A percentile compares a stretch with the other conserved stretches of the same genome.
phyloP scores from a whole-genome alignment of 805 yeast genomes.

The Metschnikowia gruessii region DNA sequence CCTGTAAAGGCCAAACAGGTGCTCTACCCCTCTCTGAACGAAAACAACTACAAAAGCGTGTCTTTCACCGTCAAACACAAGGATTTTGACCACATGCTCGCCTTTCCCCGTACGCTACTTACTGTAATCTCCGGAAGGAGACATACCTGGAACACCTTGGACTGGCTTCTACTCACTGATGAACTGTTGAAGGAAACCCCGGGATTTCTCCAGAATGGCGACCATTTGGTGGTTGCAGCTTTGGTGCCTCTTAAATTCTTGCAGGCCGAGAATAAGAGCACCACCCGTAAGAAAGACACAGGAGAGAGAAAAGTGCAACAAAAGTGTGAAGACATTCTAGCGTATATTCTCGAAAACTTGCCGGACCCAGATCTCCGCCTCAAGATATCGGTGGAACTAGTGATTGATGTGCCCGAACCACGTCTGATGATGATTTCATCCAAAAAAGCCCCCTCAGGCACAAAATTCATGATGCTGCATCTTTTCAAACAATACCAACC shows the following conservation, averaged over 20 bases:
- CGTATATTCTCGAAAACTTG: slow-evolving; percentile 20
- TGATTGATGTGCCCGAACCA: slow-evolving; percentile 22
- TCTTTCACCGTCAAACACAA: slow-evolving; percentile 46
- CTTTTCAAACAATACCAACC: slow-evolving; percentile 43
- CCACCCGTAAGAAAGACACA: slow-evolving; percentile 11
- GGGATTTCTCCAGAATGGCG: slow-evolving; percentile 37
- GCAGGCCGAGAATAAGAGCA: slow-evolving; percentile 12
- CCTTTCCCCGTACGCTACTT: slow-evolving; percentile 30
- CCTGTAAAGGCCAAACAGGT: slow-evolving; percentile 12
- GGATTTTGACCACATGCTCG: slow-evolving; percentile 26
- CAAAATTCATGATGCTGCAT: slow-evolving; percentile 36
- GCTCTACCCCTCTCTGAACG: slow-evolving; percentile 32
- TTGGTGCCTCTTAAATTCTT: slow-evolving; percentile 29
- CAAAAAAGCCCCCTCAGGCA: slow-evolving; percentile 20
- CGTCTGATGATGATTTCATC: slow-evolving; percentile 9
- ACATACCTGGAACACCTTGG: slow-evolving; percentile 44
- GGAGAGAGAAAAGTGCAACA: slow-evolving; percentile 20
- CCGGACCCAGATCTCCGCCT: slow-evolving; percentile 24
- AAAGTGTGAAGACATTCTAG: slow-evolving; percentile 24
- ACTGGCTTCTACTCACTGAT: slow-evolving; percentile 33
- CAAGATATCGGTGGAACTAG: slow-evolving; percentile 41
- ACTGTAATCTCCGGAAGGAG: slow-evolving; percentile 39
- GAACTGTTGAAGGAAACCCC: slow-evolving; percentile 7
- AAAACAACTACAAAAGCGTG: slow-evolving; percentile 42
- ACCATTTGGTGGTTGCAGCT: slow-evolving; percentile 36